Conservation (phyloP, 768 basidiomycete species). For the Russula olivacea region DNA sequence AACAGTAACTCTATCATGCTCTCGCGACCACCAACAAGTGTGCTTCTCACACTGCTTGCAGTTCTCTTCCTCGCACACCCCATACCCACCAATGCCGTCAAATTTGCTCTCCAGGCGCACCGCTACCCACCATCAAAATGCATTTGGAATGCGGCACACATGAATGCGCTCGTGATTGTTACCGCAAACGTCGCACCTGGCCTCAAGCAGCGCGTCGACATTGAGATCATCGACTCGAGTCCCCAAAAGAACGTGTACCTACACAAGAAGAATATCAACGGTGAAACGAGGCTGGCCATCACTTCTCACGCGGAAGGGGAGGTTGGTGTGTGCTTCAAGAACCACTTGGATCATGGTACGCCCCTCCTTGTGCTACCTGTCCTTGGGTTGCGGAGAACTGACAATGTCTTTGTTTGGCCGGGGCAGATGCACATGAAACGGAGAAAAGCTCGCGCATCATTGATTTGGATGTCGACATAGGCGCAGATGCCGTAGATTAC, state of each 20-base stretch:
- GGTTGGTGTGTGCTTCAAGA: slow-evolving; percentile 92
- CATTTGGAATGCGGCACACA: slow-evolving; percentile 91
- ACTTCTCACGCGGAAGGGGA: slow-evolving; percentile 93
- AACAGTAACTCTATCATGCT: slow-evolving; percentile 11
- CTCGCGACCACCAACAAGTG: slow-evolving; percentile 11
- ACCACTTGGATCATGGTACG: slow-evolving; percentile 68
- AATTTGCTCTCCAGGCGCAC: slow-evolving; percentile 71
- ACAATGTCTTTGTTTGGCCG: not conserved
- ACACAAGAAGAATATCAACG: slow-evolving; percentile 80
- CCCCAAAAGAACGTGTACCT: slow-evolving; percentile 84
- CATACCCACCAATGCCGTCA: slow-evolving; percentile 55
- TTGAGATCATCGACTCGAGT: slow-evolving; percentile 90
- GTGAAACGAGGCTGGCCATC: slow-evolving; percentile 87
- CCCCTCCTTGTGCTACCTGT: slow-evolving; percentile 27
- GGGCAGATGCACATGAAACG: slow-evolving; percentile 36
- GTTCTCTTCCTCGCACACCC: slow-evolving; percentile 31
- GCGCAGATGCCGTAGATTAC: slow-evolving; percentile 97
- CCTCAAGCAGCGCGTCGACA: slow-evolving; percentile 74
- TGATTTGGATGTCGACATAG: slow-evolving; percentile 96
- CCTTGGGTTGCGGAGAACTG: not conserved
- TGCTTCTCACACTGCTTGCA: slow-evolving; percentile 18
- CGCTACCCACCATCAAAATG: slow-evolving; percentile 77
- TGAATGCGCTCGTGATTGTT: slow-evolving; percentile 86
- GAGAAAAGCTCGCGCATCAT: slow-evolving; percentile 57
- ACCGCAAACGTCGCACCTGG: slow-evolving; percentile 87